A percentile compares a stretch with the other conserved stretches of the same genome.
These are phyloP conservation scores for Encephalitozoon cuniculi DNA, from an alignment of 371 early-diverging fungal genomes.

Conservation along the genomic window DNA sequence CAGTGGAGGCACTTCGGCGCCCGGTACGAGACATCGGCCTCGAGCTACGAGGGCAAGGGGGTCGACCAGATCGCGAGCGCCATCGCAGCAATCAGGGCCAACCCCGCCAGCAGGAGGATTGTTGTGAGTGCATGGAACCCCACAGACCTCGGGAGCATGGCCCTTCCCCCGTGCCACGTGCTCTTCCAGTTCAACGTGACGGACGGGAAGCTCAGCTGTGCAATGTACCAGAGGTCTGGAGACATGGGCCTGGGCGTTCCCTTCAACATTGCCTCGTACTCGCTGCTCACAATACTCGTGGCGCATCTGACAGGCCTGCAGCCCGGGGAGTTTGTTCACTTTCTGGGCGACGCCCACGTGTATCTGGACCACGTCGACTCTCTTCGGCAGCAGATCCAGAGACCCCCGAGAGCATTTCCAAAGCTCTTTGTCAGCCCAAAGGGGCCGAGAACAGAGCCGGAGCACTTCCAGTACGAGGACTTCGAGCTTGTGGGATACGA, in stretches of 20 bases:
- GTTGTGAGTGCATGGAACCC: slow-evolving; percentile 98
- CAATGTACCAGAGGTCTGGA: slow-evolving; percentile 90
- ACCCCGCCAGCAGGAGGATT: slow-evolving; percentile 81
- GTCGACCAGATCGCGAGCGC: slow-evolving; percentile 83
- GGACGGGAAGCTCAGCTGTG: slow-evolving; percentile 68
- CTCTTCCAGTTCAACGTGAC: slow-evolving; percentile 84
- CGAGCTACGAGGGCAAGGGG: slow-evolving; percentile 81
- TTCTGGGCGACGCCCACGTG: slow-evolving; percentile 91
- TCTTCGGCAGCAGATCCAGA: slow-evolving; percentile 69
- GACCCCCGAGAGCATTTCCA: slow-evolving; percentile 78
- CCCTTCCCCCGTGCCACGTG: slow-evolving; percentile 84
- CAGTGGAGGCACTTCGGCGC: slow-evolving; percentile 99
- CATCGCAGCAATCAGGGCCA: slow-evolving; percentile 68
- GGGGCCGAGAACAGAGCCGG: slow-evolving; percentile 62
- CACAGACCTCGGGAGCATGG: slow-evolving; percentile 69
- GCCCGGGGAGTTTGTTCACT: slow-evolving; percentile 82
- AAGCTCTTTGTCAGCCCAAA: slow-evolving; percentile 61
- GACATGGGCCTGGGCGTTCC: slow-evolving; percentile 97
- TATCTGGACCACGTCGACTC: slow-evolving; percentile 84
- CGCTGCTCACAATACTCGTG: slow-evolving; percentile 80
- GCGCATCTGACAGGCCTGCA: slow-evolving; percentile 76
- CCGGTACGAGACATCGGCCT: slow-evolving; percentile 71
- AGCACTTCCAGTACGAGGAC: slow-evolving; percentile 74
- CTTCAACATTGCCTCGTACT: slow-evolving; percentile 96
- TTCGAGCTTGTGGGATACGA: slow-evolving; percentile 74